These are phyloP conservation scores for Aspergillus vadensis DNA, from an alignment of 2,329 filamentous ascomycete species.

Conservation along the genomic window DNA sequence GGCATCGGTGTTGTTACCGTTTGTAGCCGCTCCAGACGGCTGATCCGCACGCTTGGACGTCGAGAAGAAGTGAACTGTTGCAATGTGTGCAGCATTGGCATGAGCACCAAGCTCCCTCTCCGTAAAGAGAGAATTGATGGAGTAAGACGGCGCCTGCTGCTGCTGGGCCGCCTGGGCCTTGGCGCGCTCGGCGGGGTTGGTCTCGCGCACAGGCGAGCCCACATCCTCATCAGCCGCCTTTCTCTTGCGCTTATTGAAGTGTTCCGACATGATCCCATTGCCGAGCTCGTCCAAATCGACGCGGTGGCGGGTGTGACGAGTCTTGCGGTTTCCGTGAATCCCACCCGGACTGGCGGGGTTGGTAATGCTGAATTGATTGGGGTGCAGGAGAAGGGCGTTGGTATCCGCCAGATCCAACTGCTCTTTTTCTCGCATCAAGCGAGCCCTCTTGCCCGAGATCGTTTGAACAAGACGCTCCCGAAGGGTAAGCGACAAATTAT, in stretches of 20 bases:
- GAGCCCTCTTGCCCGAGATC: slow-evolving; percentile 58
- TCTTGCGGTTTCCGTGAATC: slow-evolving; percentile 63
- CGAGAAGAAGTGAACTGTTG: slow-evolving; percentile 60
- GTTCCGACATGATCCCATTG: slow-evolving; percentile 50
- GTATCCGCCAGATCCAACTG: slow-evolving; percentile 67
- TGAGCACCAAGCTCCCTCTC: slow-evolving; percentile 66
- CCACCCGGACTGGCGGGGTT: slow-evolving; percentile 65
- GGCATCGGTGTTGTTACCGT: slow-evolving; percentile 46
- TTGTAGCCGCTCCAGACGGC: slow-evolving; percentile 39
- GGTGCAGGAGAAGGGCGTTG: slow-evolving; percentile 65
- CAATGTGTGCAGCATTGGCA: slow-evolving; percentile 62
- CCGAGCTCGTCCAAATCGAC: slow-evolving; percentile 56
- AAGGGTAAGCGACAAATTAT: slow-evolving; percentile 59
- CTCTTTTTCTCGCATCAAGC: slow-evolving; percentile 65
- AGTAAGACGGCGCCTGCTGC: slow-evolving; percentile 61
- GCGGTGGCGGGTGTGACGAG: slow-evolving; percentile 62
- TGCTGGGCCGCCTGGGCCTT: slow-evolving; percentile 58
- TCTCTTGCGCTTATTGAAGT: slow-evolving; percentile 59
- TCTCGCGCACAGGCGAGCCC: slow-evolving; percentile 58
- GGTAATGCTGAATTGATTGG: slow-evolving; percentile 67
- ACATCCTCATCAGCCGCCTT: slow-evolving; percentile 61
- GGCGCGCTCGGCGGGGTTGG: slow-evolving; percentile 54
- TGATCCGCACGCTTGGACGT: slow-evolving; percentile 53
- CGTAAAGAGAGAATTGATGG: slow-evolving; percentile 65
- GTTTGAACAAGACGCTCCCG: slow-evolving; percentile 62